Percentiles rank a stretch among this genome's conserved stretches.
These are phyloP conservation scores for Monosporascus cannonballus DNA, from an alignment of 2,329 filamentous ascomycete genomes.

Conservation along the genomic window DNA sequence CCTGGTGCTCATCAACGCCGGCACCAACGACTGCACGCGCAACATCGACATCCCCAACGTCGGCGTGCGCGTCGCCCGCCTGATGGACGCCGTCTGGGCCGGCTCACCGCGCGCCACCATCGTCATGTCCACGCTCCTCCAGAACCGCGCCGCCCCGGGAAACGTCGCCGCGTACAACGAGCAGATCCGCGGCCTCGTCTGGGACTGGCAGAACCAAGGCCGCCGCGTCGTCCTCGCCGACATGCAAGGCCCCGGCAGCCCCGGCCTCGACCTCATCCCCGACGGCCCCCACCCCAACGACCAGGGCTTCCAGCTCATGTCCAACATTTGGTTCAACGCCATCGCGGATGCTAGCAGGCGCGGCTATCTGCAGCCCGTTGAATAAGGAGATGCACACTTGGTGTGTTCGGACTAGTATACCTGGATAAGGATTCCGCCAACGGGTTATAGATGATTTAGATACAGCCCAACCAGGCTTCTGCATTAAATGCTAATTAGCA, in stretches of 20 bases:
- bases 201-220: constrained; percentile 6
- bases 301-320: constrained; percentile 17
- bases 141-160: constrained; percentile 14
- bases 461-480: too few species aligned
- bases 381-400: not conserved
- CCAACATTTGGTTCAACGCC: constrained; percentile 15
- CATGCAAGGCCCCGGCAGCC: constrained; percentile 18
- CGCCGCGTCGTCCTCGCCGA: constrained; percentile 15
- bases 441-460: too few species aligned
- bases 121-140: constrained; percentile 21
- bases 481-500: too few species aligned
- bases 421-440: too few species aligned
- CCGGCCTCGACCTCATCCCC: constrained; percentile 13
- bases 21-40: constrained; percentile 24
- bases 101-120: constrained; percentile 16
- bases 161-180: constrained; percentile 14
- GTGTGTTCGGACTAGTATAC: too few species aligned
- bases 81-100: constrained; percentile 18
- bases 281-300: constrained; percentile 20
- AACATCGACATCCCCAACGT: constrained; percentile 13
- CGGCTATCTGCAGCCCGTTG: constrained; percentile 8
- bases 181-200: constrained; percentile 13
- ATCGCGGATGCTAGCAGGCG: constrained; percentile 14
- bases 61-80: constrained; percentile 11
- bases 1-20: constrained; percentile 22